Percentiles rank a stretch among this genome's conserved stretches.
These are phyloP conservation scores for Evansstolkia leycettana DNA, from an alignment of 495 filamentous ascomycete genomes.

Conservation along the genomic window DNA sequence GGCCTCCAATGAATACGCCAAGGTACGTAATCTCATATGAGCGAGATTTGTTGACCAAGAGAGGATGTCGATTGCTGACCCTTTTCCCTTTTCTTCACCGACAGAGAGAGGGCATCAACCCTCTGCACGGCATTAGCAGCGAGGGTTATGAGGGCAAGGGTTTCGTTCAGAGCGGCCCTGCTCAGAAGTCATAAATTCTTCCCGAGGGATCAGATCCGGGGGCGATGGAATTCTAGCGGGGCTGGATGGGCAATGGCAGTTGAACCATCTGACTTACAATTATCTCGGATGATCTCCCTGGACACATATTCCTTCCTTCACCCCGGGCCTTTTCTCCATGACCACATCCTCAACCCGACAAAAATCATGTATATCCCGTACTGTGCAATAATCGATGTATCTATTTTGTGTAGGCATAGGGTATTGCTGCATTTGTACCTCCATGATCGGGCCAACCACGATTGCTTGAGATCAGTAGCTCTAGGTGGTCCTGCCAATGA, in stretches of 20 bases:
- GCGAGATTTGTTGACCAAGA: slow-evolving; percentile 1
- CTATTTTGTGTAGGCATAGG: slow-evolving; percentile 35
- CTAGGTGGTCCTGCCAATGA: no score
- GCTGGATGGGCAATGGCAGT: not conserved
- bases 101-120: slow-evolving; percentile 77
- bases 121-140: slow-evolving; percentile 74
- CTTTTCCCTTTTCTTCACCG: slow-evolving; percentile 4
- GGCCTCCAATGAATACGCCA: slow-evolving; percentile 80
- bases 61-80: slow-evolving; percentile 3
- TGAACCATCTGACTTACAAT: not conserved
- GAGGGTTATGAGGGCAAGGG: slow-evolving; percentile 72
- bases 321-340: slow-evolving; percentile 24
- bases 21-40: slow-evolving; percentile 41
- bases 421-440: slow-evolving; percentile 3
- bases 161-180: slow-evolving; percentile 60
- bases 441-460: no score
- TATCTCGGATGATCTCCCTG: not conserved
- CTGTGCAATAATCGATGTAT: slow-evolving; percentile 42
- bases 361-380: slow-evolving; percentile 36
- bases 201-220: not conserved
- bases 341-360: slow-evolving; percentile 21
- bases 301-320: slow-evolving; percentile 12
- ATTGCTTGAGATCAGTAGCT: no score
- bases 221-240: not conserved
- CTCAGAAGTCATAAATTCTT: slow-evolving; percentile 29